Evolutionary conservation across 768 basidiomycete species (phyloP).

Genomic region (Pulveroboletus sp.): DNA sequence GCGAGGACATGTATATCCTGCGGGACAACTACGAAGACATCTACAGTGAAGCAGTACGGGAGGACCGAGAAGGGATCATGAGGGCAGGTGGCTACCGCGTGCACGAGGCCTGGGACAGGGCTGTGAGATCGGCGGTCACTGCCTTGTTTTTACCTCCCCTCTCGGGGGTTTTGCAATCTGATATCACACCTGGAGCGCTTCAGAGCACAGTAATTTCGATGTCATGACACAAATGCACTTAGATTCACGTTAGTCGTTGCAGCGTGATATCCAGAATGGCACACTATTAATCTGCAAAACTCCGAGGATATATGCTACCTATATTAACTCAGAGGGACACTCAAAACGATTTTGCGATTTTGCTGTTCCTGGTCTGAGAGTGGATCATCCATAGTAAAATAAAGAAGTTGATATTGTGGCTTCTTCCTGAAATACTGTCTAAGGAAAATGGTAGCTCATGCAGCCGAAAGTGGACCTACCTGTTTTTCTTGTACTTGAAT

Average conservation of each 20-base stretch:
- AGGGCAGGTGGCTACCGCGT: slow-evolving; percentile 78
- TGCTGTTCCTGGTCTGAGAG: slow-evolving; percentile 51
- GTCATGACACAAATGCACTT: slow-evolving; percentile 18
- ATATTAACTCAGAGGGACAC: slow-evolving; percentile 35
- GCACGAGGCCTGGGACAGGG: slow-evolving; percentile 84
- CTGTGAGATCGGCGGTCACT: slow-evolving; percentile 67
- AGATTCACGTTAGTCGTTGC: neutral
- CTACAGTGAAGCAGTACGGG: slow-evolving; percentile 69
- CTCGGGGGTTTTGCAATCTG: slow-evolving; percentile 24
- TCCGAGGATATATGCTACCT: neutral
- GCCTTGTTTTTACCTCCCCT: slow-evolving; percentile 62
- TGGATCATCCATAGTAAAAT: slow-evolving; percentile 69
- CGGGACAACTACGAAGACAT: slow-evolving; percentile 64
- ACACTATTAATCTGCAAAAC: neutral
- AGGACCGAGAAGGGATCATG: slow-evolving; percentile 75
- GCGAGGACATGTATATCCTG: slow-evolving; percentile 63
- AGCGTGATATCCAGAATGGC: neutral
- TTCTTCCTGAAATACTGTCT: slow-evolving; percentile 21
- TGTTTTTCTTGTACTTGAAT: slow-evolving; percentile 46
- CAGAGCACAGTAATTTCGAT: slow-evolving; percentile 47
- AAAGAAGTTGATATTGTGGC: slow-evolving; percentile 76
- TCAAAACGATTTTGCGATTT: slow-evolving; percentile 49
- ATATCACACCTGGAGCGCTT: neutral
- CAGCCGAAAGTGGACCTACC: slow-evolving; percentile 34
- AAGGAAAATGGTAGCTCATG: neutral